Conservation (phyloP, 139 green algal species). For the Eudorina sp. region DNA sequence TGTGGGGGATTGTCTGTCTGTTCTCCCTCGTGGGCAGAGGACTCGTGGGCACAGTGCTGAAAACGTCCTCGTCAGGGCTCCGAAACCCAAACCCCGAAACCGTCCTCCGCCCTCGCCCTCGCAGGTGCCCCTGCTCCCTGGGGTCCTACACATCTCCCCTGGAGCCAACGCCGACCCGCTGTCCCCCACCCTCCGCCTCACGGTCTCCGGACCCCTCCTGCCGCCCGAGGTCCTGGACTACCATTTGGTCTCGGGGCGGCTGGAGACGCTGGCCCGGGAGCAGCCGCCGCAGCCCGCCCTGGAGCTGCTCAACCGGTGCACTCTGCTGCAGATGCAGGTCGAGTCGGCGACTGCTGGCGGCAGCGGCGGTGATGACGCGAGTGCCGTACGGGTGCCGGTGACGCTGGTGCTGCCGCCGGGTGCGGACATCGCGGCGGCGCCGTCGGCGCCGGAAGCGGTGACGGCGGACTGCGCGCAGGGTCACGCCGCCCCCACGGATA, state of each 20-base stretch:
- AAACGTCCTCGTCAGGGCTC: background rate
- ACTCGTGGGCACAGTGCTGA: too few relatives aligned
- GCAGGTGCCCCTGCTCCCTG: conserved; percentile 63
- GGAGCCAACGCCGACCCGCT: conserved; percentile 71
- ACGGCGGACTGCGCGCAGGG: background rate
- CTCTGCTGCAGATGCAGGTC: conserved; percentile 12
- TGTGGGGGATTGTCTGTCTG: too few relatives aligned
- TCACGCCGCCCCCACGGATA: too few relatives aligned
- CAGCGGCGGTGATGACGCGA: conserved; percentile 37
- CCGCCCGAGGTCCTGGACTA: conserved; percentile 60
- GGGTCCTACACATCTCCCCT: conserved; percentile 62
- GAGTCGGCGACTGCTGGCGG: background rate
- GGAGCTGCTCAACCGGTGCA: background rate
- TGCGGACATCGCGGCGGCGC: background rate
- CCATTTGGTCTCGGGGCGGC: conserved; percentile 37
- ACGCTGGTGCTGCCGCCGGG: conserved; percentile 63
- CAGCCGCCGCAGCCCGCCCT: background rate
- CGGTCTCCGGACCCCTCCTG: conserved; percentile 67
- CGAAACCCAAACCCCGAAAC: background rate
- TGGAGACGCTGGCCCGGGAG: conserved; percentile 3
- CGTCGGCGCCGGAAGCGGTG: background rate
- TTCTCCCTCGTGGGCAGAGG: too few relatives aligned
- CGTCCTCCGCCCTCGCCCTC: background rate
- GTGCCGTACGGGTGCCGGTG: conserved; percentile 60
- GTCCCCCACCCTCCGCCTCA: conserved; percentile 53